phyloP scores from a whole-genome alignment of 1,284 basidiomycete species.

The Chalciporus piperatoides region DNA sequence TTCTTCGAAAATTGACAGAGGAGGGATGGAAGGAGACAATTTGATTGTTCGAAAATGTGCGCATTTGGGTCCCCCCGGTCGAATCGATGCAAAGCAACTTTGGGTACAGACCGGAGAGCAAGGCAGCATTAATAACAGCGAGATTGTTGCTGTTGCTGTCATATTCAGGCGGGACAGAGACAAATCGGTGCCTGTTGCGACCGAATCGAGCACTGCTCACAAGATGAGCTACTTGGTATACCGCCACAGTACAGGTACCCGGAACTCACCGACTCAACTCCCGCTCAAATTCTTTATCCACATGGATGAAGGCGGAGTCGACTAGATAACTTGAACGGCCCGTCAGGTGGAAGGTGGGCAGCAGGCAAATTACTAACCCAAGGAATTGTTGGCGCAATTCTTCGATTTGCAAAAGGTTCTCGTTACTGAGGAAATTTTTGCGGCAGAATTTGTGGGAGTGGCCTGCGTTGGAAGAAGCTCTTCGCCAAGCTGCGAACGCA shows the following conservation, averaged over 20 bases:
- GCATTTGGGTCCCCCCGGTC: conserved; percentile 56
- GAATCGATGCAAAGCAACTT: conserved; percentile 80
- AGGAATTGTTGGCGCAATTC: conserved; percentile 95
- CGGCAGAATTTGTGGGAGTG: conserved; percentile 77
- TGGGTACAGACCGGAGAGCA: conserved; percentile 89
- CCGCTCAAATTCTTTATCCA: conserved; percentile 60
- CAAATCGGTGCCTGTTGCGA: conserved; percentile 73
- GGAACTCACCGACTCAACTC: conserved; percentile 64
- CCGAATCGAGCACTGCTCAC: conserved; percentile 65
- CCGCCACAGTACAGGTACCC: neutral
- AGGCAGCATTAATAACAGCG: conserved; percentile 74
- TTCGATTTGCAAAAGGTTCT: conserved; percentile 95
- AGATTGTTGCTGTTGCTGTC: conserved; percentile 68
- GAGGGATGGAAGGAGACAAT: conserved; percentile 86
- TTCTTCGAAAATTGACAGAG: conserved; percentile 79
- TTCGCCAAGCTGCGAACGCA: conserved; percentile 86
- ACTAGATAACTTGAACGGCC: conserved; percentile 61
- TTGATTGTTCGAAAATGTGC: conserved; percentile 88
- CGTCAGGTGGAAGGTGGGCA: conserved; percentile 5
- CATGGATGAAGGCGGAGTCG: conserved; percentile 83
- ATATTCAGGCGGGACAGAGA: conserved; percentile 68
- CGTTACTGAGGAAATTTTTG: conserved; percentile 82
- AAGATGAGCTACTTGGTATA: conserved; percentile 1
- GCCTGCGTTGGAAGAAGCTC: conserved; percentile 63
- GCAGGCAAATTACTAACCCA: conserved; percentile 42